Evolutionary conservation across 371 early-diverging fungal genomes (phyloP), one percentile per base, ranked within the genome.

Genomic region (Mortierella sp.): DNA sequence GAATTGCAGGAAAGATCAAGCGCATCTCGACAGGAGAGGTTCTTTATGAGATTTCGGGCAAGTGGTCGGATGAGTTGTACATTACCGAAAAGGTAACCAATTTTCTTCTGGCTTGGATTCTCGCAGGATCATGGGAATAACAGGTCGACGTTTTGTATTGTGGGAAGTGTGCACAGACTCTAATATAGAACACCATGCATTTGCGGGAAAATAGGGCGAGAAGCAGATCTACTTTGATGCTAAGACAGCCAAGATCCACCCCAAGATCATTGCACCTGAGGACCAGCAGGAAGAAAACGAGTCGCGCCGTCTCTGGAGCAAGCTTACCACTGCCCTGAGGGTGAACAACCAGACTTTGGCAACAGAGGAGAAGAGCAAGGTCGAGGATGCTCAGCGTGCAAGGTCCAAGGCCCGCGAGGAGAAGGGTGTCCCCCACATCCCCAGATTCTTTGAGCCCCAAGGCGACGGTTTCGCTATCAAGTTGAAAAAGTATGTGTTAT

Each of bases 331-430:
- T n/a, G 97, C 95, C 1, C 88, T 98, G 43, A 86, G 82, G 38
- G 87, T 89, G 11, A 89, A 91, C 83, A 92, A 97, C 80, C 88
- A 97, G 87, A 93, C 95, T 49, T 80, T 89, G 43, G 98, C 98
- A 0, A 97, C 98, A 5, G 86, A 82, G 7, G 96, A 97, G 84
- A 98, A 98, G 84, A 90, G 91, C 3, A 88, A 87, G 8, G 95
- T 98, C 72, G 98, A 98, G 88, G 95, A 97, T 77, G 90, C 90
- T 43, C 98, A 98, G 87, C 93, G 98, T 18, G 86, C 89, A 44
- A 89, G 90, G 41, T 88, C 93, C 21, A 95, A 93, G 82, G 86
- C 83, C n/a, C 91, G 97, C 16, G 95, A 93, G 44, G 88, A 87
- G 10, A 88, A 89, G 35, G 89, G 88, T 21, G 81, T 85, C 18